phyloP scores from a whole-genome alignment of 345 rosid species.

The Carallia brachiata region DNA sequence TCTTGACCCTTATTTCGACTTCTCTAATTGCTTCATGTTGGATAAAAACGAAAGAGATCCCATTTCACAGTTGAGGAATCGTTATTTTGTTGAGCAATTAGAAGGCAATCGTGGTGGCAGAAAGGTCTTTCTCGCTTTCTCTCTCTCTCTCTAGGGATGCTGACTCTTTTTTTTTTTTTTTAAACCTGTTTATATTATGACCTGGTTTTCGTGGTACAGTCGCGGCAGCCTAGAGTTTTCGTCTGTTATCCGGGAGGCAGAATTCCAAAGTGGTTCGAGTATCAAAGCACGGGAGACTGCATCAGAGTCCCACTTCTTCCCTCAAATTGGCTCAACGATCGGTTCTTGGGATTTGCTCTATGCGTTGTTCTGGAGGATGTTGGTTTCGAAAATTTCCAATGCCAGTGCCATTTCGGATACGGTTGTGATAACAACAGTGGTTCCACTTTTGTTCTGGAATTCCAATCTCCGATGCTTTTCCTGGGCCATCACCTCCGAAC shows the following conservation, averaged over 20 bases:
- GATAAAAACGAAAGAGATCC: neutral
- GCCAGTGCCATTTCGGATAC: neutral
- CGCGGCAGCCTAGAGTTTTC: neutral
- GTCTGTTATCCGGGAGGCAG: slow-evolving; percentile 5
- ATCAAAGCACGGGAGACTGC: slow-evolving; percentile 6
- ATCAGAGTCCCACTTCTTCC: neutral
- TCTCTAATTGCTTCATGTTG: slow-evolving; percentile 2
- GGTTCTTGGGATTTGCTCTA: slow-evolving; percentile 1
- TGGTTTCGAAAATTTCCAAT: neutral
- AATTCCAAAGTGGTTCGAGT: slow-evolving; percentile 10
- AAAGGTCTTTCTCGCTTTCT: neutral
- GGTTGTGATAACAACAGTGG: neutral
- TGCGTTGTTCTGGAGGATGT: slow-evolving; percentile 6
- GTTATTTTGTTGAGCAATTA: neutral
- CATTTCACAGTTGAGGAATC: neutral
- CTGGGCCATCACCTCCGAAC: too few relatives aligned
- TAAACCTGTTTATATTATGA: neutral
- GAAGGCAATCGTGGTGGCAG: neutral
- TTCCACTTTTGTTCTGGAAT: neutral
- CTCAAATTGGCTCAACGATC: slow-evolving; percentile 1
- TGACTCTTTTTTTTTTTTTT: neutral
- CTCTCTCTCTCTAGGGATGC: neutral
- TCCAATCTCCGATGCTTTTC: too few relatives aligned
- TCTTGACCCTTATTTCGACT: neutral
- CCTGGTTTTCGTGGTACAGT: neutral